Evolutionary conservation across 208 protist genomes (phyloP), one percentile per base, ranked within the genome.

Genomic region (Trypanosoma mega): DNA sequence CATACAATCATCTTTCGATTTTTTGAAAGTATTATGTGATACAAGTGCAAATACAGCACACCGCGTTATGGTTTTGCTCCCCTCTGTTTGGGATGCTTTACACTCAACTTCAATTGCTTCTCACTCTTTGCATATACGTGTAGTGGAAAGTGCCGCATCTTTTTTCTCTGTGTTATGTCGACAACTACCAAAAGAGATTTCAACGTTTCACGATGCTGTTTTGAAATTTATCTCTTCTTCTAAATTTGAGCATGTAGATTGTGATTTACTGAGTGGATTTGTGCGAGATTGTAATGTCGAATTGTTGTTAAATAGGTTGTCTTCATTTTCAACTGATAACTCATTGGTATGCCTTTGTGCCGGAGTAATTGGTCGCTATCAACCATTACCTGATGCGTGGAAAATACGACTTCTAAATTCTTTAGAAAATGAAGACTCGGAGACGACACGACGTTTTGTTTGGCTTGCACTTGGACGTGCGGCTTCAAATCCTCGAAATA

Each of bases 401-500:
- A 66, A 63, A 29, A 21, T n/a, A 20, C 23, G 52, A 51, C 41
- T 85, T 11, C 23, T 88, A 18, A 47, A 68, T 43, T 74, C 65
- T 54, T 68, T 85, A n/a, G 39, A 54, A 24, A 57, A 63, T 47
- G 58, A 61, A 33, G 27, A 46, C 33, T 67, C 60, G 4, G 82
- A 88, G 63, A 60, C 39, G 31, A 16, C 62, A 33, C 65, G 69
- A 24, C 54, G 56, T 33, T 73, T 72, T 29, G 75, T 53, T 12
- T 62, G 76, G 47, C 46, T 58, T 30, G 68, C 70, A 24, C 56
- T 88, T 14, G 66, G 75, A 9, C 63, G 72, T 51, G 70, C 75
- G 26, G 76, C 76, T 55, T 47, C 68, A 26, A 66, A 82, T 57
- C 50, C 67, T 11, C 48, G 39, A 44, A 84, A 82, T 57, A 27